Evolutionary conservation across 1,284 basidiomycete genomes (phyloP).

Genomic region (Waitea zeae): DNA sequence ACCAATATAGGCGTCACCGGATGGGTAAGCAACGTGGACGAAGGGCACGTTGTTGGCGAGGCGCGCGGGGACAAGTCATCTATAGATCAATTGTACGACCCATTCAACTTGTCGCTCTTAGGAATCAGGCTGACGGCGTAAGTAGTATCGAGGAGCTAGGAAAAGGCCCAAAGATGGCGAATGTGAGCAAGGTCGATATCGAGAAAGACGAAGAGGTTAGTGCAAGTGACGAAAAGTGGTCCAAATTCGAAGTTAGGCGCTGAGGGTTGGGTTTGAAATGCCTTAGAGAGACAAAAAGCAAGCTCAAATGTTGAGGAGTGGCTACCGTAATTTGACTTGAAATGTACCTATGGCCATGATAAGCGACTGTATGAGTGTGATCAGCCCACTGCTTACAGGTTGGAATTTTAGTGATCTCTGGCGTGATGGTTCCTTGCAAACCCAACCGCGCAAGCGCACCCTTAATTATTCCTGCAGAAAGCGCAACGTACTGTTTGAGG

Average conservation of each 20-base stretch:
- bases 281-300: neutral
- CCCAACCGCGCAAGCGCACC: conserved; percentile 74
- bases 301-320: conserved; percentile 6
- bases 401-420: conserved; percentile 67
- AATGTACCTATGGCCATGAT: conserved; percentile 43
- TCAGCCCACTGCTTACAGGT: conserved; percentile 37
- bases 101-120: neutral
- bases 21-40: neutral
- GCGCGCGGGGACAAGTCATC: neutral
- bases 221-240: neutral
- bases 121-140: neutral
- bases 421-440: conserved; percentile 43
- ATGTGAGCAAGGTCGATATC: conserved; percentile 1
- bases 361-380: conserved; percentile 2
- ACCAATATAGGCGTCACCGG: neutral
- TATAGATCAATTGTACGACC: conserved; percentile 2
- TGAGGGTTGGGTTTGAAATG: neutral
- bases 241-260: neutral
- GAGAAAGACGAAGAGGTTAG: conserved; percentile 1
- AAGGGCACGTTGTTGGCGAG: conserved; percentile 1
- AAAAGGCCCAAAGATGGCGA: conserved; percentile 1
- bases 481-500: conserved; percentile 47
- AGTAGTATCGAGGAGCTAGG: conserved; percentile 1
- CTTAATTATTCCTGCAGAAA: conserved; percentile 67
- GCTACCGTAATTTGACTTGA: conserved; percentile 62